Base-by-base conservation (phyloP, 2,329 filamentous ascomycete species). In the Diaporthe sp. region DNA sequence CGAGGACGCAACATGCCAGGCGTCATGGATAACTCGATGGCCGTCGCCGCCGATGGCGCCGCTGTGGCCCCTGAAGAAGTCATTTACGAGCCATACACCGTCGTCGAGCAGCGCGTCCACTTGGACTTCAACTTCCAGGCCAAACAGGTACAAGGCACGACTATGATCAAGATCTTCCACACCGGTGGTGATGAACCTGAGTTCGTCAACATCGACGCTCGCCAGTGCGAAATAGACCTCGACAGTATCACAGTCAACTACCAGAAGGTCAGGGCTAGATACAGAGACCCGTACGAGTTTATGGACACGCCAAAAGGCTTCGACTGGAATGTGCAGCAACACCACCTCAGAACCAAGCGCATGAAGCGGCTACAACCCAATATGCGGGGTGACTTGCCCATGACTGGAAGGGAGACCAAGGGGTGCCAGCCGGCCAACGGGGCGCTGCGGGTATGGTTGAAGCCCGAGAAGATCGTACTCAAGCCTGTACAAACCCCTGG, bases 81-180 rank as follows among this genome's bases (percentile, higher is more conserved):
- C 25, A 39, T 39, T 25, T 79, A 80, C 51, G 84, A 84, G 53
- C 81, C 82, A 59, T 89, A 87, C 77, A 81, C 89, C 55, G 86
- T 98, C 75, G 89, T 95, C 73, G 93, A 95, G 85, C 96, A 98
- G 85, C 94, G 94, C 82, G 93, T 99, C 68, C 93, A 95, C 80
- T 88, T 99, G 76, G 96, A 98, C 80, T 88, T 99, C 82, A 94
- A 98, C 85, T 97, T 99, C 82, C 89, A 90, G 78, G 91, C 90
- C 72, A 93, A 92, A 84, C 90, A 89, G 81, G 86, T 98, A 80
- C 92, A 90, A 77, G 97, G 97, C 69, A 93, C 91, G 77, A 95
- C 94, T 12, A 93, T 96, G 79, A 94, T 99, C 79, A 94, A 93
- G 42, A 91, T 98, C 72, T 92, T 94, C 79, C 87, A 89, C 75